Percentiles rank a stretch among this genome's conserved stretches.
phyloP scores from a whole-genome alignment of 78 protist genomes.

The Cavenderia fasciculata region DNA sequence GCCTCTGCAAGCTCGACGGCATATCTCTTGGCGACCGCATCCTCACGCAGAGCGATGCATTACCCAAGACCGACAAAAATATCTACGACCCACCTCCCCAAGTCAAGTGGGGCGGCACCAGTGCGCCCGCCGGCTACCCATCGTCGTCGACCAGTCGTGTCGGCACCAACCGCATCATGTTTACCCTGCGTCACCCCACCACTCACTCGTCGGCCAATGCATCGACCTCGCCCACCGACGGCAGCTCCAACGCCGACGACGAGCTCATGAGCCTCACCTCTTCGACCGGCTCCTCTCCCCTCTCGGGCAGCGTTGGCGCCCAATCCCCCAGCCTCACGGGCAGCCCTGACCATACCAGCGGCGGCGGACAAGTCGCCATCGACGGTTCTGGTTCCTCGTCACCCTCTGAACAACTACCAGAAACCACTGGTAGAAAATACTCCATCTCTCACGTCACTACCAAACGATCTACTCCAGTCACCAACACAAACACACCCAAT shows the following conservation, averaged over 20 bases:
- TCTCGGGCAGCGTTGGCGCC: too few relatives aligned
- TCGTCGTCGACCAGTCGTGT: conserved; percentile 21
- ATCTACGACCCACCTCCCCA: conserved; percentile 67
- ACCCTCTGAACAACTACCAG: too few relatives aligned
- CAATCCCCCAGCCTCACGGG: too few relatives aligned
- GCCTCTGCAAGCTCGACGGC: conserved; percentile 1
- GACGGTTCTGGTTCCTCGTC: too few relatives aligned
- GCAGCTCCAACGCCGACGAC: conserved; percentile 4
- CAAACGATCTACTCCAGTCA: too few relatives aligned
- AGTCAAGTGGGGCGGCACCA: conserved; percentile 58
- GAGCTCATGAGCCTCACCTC: neutral
- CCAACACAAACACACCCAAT: too few relatives aligned
- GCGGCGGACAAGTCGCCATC: too few relatives aligned
- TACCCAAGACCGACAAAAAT: conserved; percentile 48
- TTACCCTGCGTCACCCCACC: conserved; percentile 69
- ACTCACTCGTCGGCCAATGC: neutral
- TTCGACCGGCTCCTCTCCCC: too few relatives aligned
- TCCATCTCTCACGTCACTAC: too few relatives aligned
- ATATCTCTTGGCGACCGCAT: neutral
- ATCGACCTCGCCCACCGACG: neutral
- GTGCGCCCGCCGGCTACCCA: neutral
- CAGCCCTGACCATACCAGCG: too few relatives aligned
- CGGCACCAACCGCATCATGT: conserved; percentile 71
- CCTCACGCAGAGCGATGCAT: neutral
- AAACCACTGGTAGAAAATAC: too few relatives aligned